phyloP scores from a whole-genome alignment of 2,329 filamentous ascomycete genomes.

The Fonsecaea nubica region DNA sequence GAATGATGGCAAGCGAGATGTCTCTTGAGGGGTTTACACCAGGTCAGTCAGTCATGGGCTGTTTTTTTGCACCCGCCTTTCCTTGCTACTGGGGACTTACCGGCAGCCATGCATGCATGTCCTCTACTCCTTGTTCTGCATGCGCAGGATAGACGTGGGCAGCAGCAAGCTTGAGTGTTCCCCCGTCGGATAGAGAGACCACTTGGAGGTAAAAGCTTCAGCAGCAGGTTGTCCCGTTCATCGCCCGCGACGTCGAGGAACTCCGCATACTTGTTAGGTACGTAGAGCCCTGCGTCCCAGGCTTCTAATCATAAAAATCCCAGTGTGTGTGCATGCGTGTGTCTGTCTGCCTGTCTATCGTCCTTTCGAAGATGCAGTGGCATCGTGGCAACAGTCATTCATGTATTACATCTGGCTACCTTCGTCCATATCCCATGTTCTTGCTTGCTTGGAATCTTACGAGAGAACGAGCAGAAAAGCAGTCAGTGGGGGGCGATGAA shows the following conservation, averaged over 20 bases:
- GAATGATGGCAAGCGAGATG: not conserved
- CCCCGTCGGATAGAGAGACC: not conserved
- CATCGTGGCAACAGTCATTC: no score
- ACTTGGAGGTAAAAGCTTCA: not conserved
- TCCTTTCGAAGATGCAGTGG: no score
- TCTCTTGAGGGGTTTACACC: not conserved
- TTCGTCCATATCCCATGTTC: no score
- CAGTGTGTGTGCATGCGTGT: not conserved
- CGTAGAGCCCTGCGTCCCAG: constrained; percentile 22
- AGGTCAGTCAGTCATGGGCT: constrained; percentile 30
- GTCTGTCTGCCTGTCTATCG: not conserved
- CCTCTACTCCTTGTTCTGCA: not conserved
- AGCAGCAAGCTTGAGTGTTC: not conserved
- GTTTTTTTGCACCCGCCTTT: not conserved
- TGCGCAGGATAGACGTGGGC: constrained; percentile 4
- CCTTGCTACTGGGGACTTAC: constrained; percentile 10
- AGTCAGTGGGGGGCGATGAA: not conserved
- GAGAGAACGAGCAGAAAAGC: not conserved
- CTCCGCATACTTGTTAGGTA: constrained; percentile 15
- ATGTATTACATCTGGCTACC: no score
- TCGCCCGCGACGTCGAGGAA: not conserved
- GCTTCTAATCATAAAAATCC: constrained; percentile 21
- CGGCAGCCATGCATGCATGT: constrained; percentile 5
- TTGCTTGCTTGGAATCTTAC: not conserved
- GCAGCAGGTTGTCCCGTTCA: constrained; percentile 1